Conservation (phyloP, 192 early-diverging fungal species). For the Mortierella claussenii region DNA sequence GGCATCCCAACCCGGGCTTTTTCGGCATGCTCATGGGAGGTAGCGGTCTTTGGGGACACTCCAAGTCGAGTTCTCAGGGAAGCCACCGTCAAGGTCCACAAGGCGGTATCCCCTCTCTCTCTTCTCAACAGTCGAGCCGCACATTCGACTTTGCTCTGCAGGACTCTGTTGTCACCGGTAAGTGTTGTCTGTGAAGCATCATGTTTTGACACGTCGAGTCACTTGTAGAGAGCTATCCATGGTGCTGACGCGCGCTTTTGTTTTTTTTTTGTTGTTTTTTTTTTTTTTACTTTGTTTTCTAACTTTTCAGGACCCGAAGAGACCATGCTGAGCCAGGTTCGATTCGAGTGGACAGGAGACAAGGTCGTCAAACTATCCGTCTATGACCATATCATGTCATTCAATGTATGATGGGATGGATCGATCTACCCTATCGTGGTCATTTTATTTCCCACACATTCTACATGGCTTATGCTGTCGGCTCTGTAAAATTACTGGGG, state of each 20-base stretch:
- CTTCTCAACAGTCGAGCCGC: conserved; percentile 58
- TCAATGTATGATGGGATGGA: conserved; percentile 57
- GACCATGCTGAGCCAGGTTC: conserved; percentile 42
- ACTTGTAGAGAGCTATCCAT: too few relatives aligned
- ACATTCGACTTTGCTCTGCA: conserved; percentile 52
- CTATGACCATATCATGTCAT: conserved; percentile 66
- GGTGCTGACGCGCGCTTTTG: too few relatives aligned
- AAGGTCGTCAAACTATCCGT: conserved; percentile 61
- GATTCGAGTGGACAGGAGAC: conserved; percentile 63
- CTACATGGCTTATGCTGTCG: conserved; percentile 12
- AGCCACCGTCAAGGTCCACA: conserved; percentile 2
- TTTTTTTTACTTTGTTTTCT: conserved; percentile 3
- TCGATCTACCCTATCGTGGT: neutral
- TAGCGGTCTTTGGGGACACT: conserved; percentile 20
- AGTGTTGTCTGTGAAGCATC: too few relatives aligned
- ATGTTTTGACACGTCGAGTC: too few relatives aligned
- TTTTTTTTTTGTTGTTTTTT: too few relatives aligned
- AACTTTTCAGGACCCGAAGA: conserved; percentile 36
- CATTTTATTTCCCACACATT: neutral
- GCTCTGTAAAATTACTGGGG: conserved; percentile 56
- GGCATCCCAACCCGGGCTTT: conserved; percentile 78
- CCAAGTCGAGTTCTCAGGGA: conserved; percentile 18
- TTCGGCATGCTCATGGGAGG: conserved; percentile 73
- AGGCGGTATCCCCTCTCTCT: conserved; percentile 21
- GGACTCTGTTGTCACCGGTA: conserved; percentile 41